These are phyloP conservation scores for Alternaria longipes DNA, from an alignment of 2,329 filamentous ascomycete species.

Conservation along the genomic window DNA sequence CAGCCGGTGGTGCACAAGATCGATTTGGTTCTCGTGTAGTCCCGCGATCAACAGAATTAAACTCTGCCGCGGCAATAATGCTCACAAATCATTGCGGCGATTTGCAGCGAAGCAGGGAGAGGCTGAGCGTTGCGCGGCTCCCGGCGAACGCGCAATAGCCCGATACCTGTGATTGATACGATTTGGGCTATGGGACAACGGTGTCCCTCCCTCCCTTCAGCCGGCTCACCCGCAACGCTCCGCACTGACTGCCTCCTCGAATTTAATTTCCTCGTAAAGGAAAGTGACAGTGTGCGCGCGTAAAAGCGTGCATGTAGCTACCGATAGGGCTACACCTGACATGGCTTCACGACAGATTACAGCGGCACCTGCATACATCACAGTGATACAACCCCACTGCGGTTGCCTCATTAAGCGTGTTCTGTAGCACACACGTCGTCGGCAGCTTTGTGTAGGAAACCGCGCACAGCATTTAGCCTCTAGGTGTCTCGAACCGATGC, in stretches of 20 bases:
- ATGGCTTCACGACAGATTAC: conserved; percentile 24
- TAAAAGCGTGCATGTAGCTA: conserved; percentile 21
- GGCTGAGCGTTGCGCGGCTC: conserved; percentile 14
- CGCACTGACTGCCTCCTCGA: conserved; percentile 1
- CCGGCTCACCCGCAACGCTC: conserved; percentile 23
- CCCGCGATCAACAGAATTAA: conserved; percentile 18
- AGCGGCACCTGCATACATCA: conserved; percentile 28
- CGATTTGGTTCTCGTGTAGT: conserved; percentile 25
- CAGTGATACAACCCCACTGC: conserved; percentile 13
- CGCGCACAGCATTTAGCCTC: conserved; percentile 13
- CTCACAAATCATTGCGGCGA: conserved; percentile 14
- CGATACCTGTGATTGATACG: conserved; percentile 35
- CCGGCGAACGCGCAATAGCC: conserved; percentile 30
- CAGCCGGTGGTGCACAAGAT: conserved; percentile 17
- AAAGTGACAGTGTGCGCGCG: conserved; percentile 8
- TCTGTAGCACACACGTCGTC: conserved; percentile 26
- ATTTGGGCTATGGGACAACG: conserved; percentile 23
- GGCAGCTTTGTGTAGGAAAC: conserved; percentile 21
- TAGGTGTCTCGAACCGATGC: neutral
- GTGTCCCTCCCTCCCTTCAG: conserved; percentile 41
- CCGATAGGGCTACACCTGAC: conserved; percentile 31
- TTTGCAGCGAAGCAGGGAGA: conserved; percentile 10
- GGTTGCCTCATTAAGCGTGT: conserved; percentile 10
- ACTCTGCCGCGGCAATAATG: conserved; percentile 16
- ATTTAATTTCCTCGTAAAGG: conserved; percentile 12